Percentiles rank a stretch among this genome's conserved stretches.
Evolutionary conservation across 345 rosid species (phyloP).

Genomic region (Salix suchowensis): DNA sequence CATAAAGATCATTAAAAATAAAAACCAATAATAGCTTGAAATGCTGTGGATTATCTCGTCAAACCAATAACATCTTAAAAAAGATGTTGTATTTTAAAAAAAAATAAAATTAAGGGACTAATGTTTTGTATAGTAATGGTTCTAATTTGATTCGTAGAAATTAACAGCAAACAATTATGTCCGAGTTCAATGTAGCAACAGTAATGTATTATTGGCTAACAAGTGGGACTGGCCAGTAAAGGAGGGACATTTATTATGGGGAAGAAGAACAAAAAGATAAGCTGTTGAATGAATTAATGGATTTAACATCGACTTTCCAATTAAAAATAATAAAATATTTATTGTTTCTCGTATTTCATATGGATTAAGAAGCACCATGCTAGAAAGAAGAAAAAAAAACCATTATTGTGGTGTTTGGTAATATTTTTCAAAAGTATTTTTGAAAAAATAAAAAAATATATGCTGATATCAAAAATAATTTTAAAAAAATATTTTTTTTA

Average conservation of each 20-base stretch:
- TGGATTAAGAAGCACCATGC: not conserved
- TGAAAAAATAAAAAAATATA: no score
- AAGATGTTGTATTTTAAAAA: no score
- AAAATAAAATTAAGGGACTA: no score
- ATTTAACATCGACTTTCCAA: not conserved
- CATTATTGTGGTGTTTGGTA: no score
- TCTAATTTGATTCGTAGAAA: not conserved
- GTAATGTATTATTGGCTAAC: not conserved
- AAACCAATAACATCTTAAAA: no score
- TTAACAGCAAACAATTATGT: not conserved
- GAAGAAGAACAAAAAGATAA: not conserved
- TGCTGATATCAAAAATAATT: rapidly evolving
- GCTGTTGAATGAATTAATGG: not conserved
- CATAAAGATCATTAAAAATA: no score
- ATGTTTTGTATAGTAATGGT: not conserved
- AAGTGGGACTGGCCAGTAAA: not conserved
- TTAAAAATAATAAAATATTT: not conserved
- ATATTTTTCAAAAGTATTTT: no score
- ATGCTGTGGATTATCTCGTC: no score
- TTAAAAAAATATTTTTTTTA: no score
- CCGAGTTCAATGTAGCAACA: not conserved
- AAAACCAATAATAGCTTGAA: no score
- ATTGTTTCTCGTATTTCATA: not conserved
- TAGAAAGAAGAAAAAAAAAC: not conserved
- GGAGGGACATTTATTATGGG: not conserved